Percentiles rank a stretch among this genome's conserved stretches.
Conservation (phyloP, 2,329 filamentous ascomycete species). For the Curvularia lunata region DNA sequence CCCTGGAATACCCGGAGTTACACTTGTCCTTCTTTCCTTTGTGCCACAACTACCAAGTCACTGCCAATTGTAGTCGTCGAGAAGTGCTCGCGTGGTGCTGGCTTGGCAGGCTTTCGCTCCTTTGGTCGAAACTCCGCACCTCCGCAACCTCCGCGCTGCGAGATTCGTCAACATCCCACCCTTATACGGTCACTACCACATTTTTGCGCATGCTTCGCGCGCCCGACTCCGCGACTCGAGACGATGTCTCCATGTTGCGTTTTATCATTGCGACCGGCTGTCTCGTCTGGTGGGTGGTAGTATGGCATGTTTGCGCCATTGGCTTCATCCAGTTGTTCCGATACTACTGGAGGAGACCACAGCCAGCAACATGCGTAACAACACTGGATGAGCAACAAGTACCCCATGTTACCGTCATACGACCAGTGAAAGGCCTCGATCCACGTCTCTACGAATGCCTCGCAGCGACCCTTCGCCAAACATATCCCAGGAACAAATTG, state of each 20-base stretch:
- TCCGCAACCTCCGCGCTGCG: slow-evolving; percentile 28
- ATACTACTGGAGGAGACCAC: slow-evolving; percentile 58
- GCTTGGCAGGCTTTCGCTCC: slow-evolving; percentile 15
- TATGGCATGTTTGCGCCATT: slow-evolving; percentile 63
- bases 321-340: slow-evolving; percentile 66
- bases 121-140: slow-evolving; percentile 11
- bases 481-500: slow-evolving; percentile 77
- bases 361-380: slow-evolving; percentile 51
- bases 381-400: slow-evolving; percentile 55
- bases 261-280: slow-evolving; percentile 54
- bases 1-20: neutral
- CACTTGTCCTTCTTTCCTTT: neutral
- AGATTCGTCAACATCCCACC: slow-evolving; percentile 24
- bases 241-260: slow-evolving; percentile 44
- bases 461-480: slow-evolving; percentile 80
- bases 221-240: slow-evolving; percentile 28
- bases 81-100: slow-evolving; percentile 4
- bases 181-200: slow-evolving; percentile 15
- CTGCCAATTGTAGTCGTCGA: neutral
- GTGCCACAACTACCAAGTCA: neutral
- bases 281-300: slow-evolving; percentile 63
- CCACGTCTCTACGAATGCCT: slow-evolving; percentile 91
- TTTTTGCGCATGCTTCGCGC: slow-evolving; percentile 46
- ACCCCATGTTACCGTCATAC: slow-evolving; percentile 87
- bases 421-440: slow-evolving; percentile 91